A percentile compares a stretch with the other conserved stretches of the same genome.
Conservation (phyloP, 805 yeast genomes). For the Sungouiozyma ichnusensis region DNA sequence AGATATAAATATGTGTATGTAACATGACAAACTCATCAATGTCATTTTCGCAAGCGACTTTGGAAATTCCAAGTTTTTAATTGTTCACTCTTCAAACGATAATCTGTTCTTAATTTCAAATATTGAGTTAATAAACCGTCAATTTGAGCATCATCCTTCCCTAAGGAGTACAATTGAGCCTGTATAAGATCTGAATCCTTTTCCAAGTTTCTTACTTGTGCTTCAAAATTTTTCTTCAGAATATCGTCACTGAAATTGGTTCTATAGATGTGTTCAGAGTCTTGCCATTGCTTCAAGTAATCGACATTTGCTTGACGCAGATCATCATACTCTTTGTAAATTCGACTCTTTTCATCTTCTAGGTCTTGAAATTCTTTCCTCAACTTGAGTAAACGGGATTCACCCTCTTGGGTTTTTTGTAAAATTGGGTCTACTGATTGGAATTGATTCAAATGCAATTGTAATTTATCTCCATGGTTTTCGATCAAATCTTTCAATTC, state of each 20-base stretch:
- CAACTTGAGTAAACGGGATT: conserved; percentile 13
- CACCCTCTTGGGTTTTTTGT: conserved; percentile 5
- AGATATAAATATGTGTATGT: conserved; percentile 1
- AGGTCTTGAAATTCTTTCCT: conserved; percentile 15
- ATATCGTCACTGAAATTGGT: conserved; percentile 32
- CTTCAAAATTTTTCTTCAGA: conserved; percentile 24
- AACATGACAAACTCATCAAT: conserved; percentile 1
- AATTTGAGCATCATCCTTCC: conserved; percentile 23
- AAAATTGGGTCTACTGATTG: conserved; percentile 11
- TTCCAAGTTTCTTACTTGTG: conserved; percentile 26
- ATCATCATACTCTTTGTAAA: conserved; percentile 20
- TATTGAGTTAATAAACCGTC: conserved; percentile 35
- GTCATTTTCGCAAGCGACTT: conserved; percentile 10
- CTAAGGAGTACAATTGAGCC: conserved; percentile 3
- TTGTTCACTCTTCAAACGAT: conserved; percentile 38
- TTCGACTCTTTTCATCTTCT: conserved; percentile 17
- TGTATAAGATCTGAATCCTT: conserved; percentile 12
- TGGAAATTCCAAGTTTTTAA: conserved; percentile 33
- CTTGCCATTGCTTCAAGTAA: conserved; percentile 30
- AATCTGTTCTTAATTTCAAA: conserved; percentile 31
- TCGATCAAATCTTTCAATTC: conserved; percentile 16
- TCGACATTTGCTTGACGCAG: conserved; percentile 22
- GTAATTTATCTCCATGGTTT: conserved; percentile 11
- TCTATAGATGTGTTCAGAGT: conserved; percentile 28
- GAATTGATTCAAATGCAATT: conserved; percentile 16